Evolutionary conservation across 805 yeast species (phyloP).

Genomic region (Pichia heedii): DNA sequence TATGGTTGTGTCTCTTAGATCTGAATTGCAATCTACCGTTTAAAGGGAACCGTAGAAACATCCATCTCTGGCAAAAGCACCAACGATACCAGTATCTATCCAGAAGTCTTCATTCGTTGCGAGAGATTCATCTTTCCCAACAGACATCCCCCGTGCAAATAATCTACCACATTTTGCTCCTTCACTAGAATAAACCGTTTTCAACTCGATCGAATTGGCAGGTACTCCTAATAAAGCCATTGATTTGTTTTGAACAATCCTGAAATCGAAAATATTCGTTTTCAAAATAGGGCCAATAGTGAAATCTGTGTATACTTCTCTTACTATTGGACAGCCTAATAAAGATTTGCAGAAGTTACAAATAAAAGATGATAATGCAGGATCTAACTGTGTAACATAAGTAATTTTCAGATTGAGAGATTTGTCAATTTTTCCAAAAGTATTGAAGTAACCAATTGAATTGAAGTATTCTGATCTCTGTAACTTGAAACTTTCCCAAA

Average conservation of each 20-base stretch:
- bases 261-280: slow-evolving; percentile 55
- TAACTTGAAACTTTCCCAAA: slow-evolving; percentile 20
- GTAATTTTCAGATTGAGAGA: slow-evolving; percentile 32
- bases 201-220: slow-evolving; percentile 51
- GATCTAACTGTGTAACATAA: slow-evolving; percentile 24
- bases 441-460: slow-evolving; percentile 41
- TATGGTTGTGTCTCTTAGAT: too few relatives aligned
- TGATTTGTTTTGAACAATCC: slow-evolving; percentile 32
- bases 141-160: slow-evolving; percentile 53
- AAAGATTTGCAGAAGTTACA: slow-evolving; percentile 36
- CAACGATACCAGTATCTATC: slow-evolving; percentile 39
- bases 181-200: slow-evolving; percentile 32
- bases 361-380: slow-evolving; percentile 13
- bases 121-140: slow-evolving; percentile 36
- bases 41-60: slow-evolving; percentile 44
- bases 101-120: slow-evolving; percentile 40
- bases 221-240: slow-evolving; percentile 44
- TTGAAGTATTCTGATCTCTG: slow-evolving; percentile 34
- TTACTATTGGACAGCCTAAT: slow-evolving; percentile 41
- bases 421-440: slow-evolving; percentile 20
- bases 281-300: slow-evolving; percentile 50
- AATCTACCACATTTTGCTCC: slow-evolving; percentile 40
- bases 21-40: too few relatives aligned
- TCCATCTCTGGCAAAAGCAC: slow-evolving; percentile 64
- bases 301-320: slow-evolving; percentile 38